These are phyloP conservation scores for Blastobotrys robertii DNA, from an alignment of 805 yeast genomes.

Conservation along the genomic window DNA sequence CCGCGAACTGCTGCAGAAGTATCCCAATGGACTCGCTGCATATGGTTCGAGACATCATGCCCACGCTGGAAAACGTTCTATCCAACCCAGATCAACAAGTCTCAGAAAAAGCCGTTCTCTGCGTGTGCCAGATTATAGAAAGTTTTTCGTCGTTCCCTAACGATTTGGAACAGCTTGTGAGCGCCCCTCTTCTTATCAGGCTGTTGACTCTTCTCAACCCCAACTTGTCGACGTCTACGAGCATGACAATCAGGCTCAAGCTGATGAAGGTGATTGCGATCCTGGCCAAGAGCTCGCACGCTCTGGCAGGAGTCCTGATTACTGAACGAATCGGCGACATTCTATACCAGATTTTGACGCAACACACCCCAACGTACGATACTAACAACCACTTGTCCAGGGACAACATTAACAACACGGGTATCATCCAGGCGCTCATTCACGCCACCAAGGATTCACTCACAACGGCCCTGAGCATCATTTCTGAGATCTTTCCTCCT, in stretches of 20 bases:
- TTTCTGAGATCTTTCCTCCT: slow-evolving; percentile 49
- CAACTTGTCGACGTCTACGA: slow-evolving; percentile 7
- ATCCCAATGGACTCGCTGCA: slow-evolving; percentile 9
- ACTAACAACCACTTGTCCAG: slow-evolving; percentile 22
- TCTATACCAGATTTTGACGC: slow-evolving; percentile 41
- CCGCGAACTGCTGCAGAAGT: slow-evolving; percentile 16
- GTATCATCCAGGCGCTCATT: slow-evolving; percentile 63
- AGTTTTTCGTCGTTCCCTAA: slow-evolving; percentile 38
- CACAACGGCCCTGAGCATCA: slow-evolving; percentile 42
- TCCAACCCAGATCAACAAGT: slow-evolving; percentile 48
- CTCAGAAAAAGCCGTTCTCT: slow-evolving; percentile 55
- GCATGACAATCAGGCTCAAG: slow-evolving; percentile 4
- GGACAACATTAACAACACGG: slow-evolving; percentile 19
- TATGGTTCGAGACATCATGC: slow-evolving; percentile 49
- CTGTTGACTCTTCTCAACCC: slow-evolving; percentile 15
- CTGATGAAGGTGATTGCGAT: slow-evolving; percentile 25
- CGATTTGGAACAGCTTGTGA: slow-evolving; percentile 35
- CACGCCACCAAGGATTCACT: slow-evolving; percentile 62
- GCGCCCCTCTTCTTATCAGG: slow-evolving; percentile 12
- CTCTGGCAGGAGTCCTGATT: slow-evolving; percentile 37
- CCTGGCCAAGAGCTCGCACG: slow-evolving; percentile 35
- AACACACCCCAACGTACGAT: slow-evolving; percentile 31
- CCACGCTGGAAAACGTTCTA: slow-evolving; percentile 42
- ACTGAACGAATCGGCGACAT: slow-evolving; percentile 39
- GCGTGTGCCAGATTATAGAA: slow-evolving; percentile 48